phyloP scores from a whole-genome alignment of 345 rosid genomes.

The Sisymbrium altissimum region DNA sequence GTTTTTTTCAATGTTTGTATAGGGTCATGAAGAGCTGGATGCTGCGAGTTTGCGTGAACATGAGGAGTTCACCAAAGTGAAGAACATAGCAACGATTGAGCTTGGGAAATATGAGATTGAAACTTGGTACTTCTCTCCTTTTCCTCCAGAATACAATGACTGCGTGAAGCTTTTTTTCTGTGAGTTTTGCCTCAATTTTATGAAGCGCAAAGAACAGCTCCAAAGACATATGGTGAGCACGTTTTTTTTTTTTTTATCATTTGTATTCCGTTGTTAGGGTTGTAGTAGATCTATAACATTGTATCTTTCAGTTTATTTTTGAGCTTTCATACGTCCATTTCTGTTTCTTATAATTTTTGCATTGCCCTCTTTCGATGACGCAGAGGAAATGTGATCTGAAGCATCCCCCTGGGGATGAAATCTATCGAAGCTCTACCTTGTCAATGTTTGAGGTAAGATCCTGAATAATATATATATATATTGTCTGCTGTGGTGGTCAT shows the following conservation, averaged over 20 bases:
- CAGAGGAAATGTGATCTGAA: slow-evolving; percentile 95
- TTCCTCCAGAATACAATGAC: slow-evolving; percentile 97
- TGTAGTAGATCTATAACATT: neutral
- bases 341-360: neutral
- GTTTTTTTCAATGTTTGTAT: neutral
- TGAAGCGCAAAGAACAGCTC: slow-evolving; percentile 99
- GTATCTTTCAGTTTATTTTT: neutral
- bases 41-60: slow-evolving; percentile 99
- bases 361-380: slow-evolving; percentile 11
- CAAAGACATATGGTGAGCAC: slow-evolving; percentile 97
- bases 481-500: neutral
- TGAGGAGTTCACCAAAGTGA: slow-evolving; percentile 98
- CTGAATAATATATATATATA: neutral
- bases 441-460: slow-evolving; percentile 95
- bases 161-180: slow-evolving; percentile 92
- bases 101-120: slow-evolving; percentile 99
- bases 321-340: neutral
- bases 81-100: slow-evolving; percentile 94
- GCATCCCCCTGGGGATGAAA: slow-evolving; percentile 99
- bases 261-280: neutral
- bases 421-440: slow-evolving; percentile 90
- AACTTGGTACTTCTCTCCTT: slow-evolving; percentile 99
- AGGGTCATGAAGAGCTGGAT: slow-evolving; percentile 99
- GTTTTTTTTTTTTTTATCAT: neutral
- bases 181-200: slow-evolving; percentile 97